phyloP scores from a whole-genome alignment of 169 alveolate genomes.

The Eimeria acervulina region DNA sequence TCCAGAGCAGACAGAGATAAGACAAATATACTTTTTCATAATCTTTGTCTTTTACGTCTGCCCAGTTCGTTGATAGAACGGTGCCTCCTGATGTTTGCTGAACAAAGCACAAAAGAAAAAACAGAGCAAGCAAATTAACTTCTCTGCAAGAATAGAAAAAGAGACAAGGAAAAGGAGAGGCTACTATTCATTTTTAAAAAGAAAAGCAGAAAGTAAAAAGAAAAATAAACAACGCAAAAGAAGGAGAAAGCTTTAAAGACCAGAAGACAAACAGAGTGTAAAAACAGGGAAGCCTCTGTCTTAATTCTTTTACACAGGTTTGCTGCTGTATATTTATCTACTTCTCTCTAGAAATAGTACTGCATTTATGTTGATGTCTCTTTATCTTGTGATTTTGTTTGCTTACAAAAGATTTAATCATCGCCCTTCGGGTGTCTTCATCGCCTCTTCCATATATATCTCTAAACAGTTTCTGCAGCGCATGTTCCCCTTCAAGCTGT shows the following conservation, averaged over 20 bases:
- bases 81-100: slow-evolving; percentile 89
- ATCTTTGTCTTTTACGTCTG: slow-evolving; percentile 93
- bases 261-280: no score
- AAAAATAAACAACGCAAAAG: no score
- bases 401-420: slow-evolving; percentile 94
- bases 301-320: no score
- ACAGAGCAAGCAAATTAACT: background rate
- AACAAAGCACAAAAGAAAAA: slow-evolving; percentile 5
- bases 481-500: slow-evolving; percentile 89
- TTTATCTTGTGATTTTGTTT: background rate
- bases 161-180: background rate
- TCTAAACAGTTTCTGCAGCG: slow-evolving; percentile 92
- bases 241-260: no score
- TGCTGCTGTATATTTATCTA: no score
- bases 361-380: no score
- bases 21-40: slow-evolving; percentile 93
- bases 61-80: slow-evolving; percentile 94
- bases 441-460: slow-evolving; percentile 93
- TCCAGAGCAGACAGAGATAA: no score
- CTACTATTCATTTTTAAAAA: background rate
- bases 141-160: background rate
- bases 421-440: slow-evolving; percentile 95
- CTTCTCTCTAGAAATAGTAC: background rate
- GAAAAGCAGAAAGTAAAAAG: background rate
- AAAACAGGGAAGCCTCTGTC: no score